Evolutionary conservation across 2,329 filamentous ascomycete genomes (phyloP), one percentile per base, ranked within the genome.

Genomic region (Didymella glomerata): DNA sequence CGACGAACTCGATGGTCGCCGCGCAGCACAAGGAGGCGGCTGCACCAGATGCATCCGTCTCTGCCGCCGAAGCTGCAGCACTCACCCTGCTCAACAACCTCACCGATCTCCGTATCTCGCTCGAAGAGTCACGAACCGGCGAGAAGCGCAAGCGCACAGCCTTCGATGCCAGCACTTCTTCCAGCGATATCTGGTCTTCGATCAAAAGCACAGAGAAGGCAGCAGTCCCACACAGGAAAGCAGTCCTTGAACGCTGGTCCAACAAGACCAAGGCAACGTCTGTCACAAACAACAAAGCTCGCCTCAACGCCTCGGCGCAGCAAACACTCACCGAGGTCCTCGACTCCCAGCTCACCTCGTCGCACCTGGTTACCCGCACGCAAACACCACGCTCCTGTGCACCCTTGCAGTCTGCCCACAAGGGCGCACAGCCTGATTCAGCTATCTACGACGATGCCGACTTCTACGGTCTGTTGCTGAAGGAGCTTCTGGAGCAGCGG

Each of bases 401-500:
- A 0, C 91, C 91, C 0, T 79, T 86, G 0, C 91, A 94, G 68
- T 84, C 84, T 0, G 83, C 74, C 2, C 61, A 61, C 51, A 70
- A 71, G 52, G 66, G 51, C n/a, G 60, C 63, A 0, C 63, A 64
- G 24, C 64, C 71, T 1, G 64, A 70, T 11, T 60, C 65, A 7
- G 79, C 82, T 20, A 88, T 97, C 67, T 99, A 95, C 80, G 94
- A 98, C 74, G 95, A 99, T 69, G 92, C 91, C 11, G 89, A 96
- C 74, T 97, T 98, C 77, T 99, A 99, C 79, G 92, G 96, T 75
- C 82, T 95, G 14, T 85, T 99, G 2, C 86, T 99, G 27, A 96
- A 97, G 76, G 92, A 97, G 72, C 87, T 99, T 1, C 90, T 99
- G 10, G 92, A 97, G 73, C 92, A 96, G 75, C 90, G 94, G 60